phyloP scores from a whole-genome alignment of 1,284 basidiomycete genomes.

The Sphaerobolus stellatus region DNA sequence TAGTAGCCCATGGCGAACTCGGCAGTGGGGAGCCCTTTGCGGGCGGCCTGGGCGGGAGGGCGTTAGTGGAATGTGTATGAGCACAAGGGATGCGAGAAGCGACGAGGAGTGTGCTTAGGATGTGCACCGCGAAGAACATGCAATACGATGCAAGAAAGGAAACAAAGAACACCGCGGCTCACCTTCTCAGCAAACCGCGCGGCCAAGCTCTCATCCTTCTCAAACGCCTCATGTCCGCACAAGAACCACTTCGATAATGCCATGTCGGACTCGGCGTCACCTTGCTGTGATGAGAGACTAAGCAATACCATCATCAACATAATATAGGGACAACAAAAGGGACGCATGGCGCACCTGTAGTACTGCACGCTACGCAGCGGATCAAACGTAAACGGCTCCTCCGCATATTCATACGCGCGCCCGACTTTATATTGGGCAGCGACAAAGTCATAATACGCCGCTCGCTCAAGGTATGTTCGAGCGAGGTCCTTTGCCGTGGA shows the following conservation, averaged over 20 bases:
- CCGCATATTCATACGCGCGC: conserved; percentile 89
- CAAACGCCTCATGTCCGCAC: conserved; percentile 81
- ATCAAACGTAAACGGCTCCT: conserved; percentile 84
- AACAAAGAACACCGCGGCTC: too few species aligned
- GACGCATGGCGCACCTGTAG: too few species aligned
- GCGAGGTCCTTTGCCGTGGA: conserved; percentile 50
- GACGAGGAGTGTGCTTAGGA: too few species aligned
- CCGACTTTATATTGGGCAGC: conserved; percentile 94
- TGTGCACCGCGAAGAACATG: too few species aligned
- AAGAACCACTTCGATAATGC: conserved; percentile 94
- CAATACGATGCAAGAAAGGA: too few species aligned
- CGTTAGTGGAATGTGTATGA: too few species aligned
- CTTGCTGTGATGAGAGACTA: conserved; percentile 79
- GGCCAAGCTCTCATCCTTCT: conserved; percentile 87
- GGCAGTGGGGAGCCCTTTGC: conserved; percentile 75
- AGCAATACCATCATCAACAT: too few species aligned
- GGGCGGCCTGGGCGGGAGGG: too few species aligned
- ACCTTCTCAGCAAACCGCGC: conserved; percentile 92
- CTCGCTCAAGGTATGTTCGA: conserved; percentile 68
- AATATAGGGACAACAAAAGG: too few species aligned
- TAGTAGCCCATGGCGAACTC: conserved; percentile 97
- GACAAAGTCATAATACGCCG: conserved; percentile 83
- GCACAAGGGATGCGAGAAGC: too few species aligned
- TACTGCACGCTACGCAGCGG: conserved; percentile 90
- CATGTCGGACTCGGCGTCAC: conserved; percentile 93